These are phyloP conservation scores for Castanospermum australe DNA, from an alignment of 306 rosid genomes.

Conservation along the genomic window DNA sequence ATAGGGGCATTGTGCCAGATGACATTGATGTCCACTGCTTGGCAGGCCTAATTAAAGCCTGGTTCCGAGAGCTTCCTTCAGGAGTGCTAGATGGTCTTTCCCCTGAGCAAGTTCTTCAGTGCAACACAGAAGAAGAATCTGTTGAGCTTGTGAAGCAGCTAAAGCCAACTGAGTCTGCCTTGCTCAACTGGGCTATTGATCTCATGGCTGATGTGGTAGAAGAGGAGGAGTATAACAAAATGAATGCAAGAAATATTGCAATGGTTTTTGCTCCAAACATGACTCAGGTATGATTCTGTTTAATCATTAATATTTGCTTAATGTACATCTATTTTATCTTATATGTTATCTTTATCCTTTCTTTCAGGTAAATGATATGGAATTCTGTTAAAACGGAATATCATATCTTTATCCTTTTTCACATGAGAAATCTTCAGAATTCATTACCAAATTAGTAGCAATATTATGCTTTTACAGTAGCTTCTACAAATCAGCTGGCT, in stretches of 20 bases:
- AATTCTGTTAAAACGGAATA: not conserved
- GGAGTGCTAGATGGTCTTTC: slow-evolving; percentile 94
- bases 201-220: slow-evolving; percentile 96
- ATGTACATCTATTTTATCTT: not conserved
- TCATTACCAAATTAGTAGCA: not conserved
- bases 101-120: slow-evolving; percentile 87
- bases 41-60: slow-evolving; percentile 90
- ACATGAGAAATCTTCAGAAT: not conserved
- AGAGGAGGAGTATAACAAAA: slow-evolving; percentile 84
- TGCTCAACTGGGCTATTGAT: slow-evolving; percentile 84
- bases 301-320: not conserved
- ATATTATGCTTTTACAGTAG: not conserved
- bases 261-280: slow-evolving; percentile 99
- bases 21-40: slow-evolving; percentile 90
- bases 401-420: not conserved
- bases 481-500: not conserved
- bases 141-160: slow-evolving; percentile 76
- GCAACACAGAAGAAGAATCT: slow-evolving; percentile 83
- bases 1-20: slow-evolving; percentile 79
- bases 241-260: slow-evolving; percentile 91
- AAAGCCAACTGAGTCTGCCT: slow-evolving; percentile 71
- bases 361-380: not conserved
- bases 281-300: slow-evolving; percentile 67
- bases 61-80: slow-evolving; percentile 94
- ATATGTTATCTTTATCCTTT: not conserved